A percentile compares a stretch with the other conserved stretches of the same genome.
Conservation (phyloP, 1,284 basidiomycete species). For the Puccinia coronata region DNA sequence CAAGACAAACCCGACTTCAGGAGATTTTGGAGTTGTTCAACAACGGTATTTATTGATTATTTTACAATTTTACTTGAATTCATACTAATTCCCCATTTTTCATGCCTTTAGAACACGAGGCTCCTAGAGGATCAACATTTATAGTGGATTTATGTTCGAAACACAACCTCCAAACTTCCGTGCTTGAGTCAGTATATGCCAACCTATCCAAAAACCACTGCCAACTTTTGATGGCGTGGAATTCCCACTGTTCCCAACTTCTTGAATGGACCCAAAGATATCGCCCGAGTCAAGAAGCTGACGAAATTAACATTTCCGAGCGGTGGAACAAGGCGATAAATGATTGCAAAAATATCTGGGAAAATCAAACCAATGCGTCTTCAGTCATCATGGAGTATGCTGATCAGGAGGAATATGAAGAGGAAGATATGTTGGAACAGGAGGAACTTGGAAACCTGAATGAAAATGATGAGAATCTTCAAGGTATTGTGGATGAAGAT, state of each 20-base stretch:
- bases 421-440: no score
- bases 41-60: not conserved
- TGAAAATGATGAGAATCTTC: no score
- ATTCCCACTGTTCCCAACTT: not conserved
- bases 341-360: not conserved
- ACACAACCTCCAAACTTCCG: not conserved
- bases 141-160: not conserved
- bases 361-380: not conserved
- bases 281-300: not conserved
- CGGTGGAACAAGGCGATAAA: not conserved
- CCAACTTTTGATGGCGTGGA: not conserved
- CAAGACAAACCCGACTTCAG: not conserved
- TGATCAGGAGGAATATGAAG: no score
- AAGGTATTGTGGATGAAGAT: no score
- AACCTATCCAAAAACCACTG: not conserved
- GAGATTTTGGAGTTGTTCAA: not conserved
- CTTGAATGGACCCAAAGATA: not conserved
- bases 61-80: not conserved
- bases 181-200: not conserved
- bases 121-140: not conserved
- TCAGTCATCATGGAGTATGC: not conserved
- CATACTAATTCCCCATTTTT: no score
- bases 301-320: not conserved
- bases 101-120: not conserved
- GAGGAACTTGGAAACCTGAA: no score